Base-by-base conservation (phyloP, 2,329 filamentous ascomycete genomes). In the Aspergillus awamori region DNA sequence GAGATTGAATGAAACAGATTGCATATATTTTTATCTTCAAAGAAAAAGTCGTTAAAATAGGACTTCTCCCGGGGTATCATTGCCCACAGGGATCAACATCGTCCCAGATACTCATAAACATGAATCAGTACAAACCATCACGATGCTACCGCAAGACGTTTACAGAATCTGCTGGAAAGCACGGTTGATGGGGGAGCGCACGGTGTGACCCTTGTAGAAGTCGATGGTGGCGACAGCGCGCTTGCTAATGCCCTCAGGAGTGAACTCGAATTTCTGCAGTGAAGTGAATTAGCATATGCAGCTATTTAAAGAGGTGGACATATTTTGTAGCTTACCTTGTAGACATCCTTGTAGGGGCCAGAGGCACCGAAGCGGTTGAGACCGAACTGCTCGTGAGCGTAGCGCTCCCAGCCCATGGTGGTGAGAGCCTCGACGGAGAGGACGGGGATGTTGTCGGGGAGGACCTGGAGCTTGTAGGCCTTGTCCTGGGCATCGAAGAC, bases 321-420 rank as follows among this genome's bases (percentile, higher is more conserved):
- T 30, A 7, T 41, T 36, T 11, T 30, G 30, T 53, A 62, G 80
- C 86, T 81, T 84, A 84, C 91, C 86, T 91, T 90, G 87, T 99
- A 99, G 64, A 99, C 93, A 74, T 98, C 89, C 89, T 94, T 94
- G 86, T 98, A 98, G 69, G 94, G 90, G 74, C 94, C 95, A 59
- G 92, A 96, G 70, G 94, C 94, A 88, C 95, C 95, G 81, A 99
- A 99, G 78, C 95, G 88, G 90, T 99, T 99, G 70, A 99, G 88
- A 78, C 95, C 95, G 75, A 99, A 99, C 84, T 99, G 95, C 88
- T 99, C 95, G 83, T 99, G 94, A 62, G 93, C 91, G 84, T 98
- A 99, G 81, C 94, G 91, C 87, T 98, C 93, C 95, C 95, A 99
- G 71, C 95, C 95, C 82, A 97, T 89, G 70, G 95, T 99, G 80